Percentiles rank a stretch among this genome's conserved stretches.
phyloP scores from a whole-genome alignment of 2,329 filamentous ascomycete species.

The Aureobasidium vineae region DNA sequence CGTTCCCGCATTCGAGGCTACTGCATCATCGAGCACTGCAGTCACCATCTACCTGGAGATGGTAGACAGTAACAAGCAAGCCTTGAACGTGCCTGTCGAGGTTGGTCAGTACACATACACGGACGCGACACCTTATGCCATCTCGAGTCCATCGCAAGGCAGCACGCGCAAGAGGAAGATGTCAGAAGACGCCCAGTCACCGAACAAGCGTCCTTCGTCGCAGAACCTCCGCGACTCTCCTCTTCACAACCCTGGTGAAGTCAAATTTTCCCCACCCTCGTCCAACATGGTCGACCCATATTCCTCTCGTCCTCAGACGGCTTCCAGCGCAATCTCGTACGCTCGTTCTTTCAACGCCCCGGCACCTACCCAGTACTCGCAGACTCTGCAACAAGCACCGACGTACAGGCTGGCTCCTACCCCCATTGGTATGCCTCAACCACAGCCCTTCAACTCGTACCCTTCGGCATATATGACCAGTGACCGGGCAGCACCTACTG shows the following conservation, averaged over 20 bases:
- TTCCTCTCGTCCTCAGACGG: constrained; percentile 27
- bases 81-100: constrained; percentile 43
- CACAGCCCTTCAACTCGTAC: constrained; percentile 41
- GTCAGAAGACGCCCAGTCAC: constrained; percentile 44
- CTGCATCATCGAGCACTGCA: constrained; percentile 54
- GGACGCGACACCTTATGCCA: constrained; percentile 43
- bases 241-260: constrained; percentile 24
- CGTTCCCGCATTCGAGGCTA: constrained; percentile 64
- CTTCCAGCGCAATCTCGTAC: constrained; percentile 32
- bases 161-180: constrained; percentile 57
- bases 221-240: constrained; percentile 38
- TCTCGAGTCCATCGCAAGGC: constrained; percentile 40
- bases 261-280: constrained; percentile 28
- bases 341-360: constrained; percentile 42
- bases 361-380: constrained; percentile 35
- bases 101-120: constrained; percentile 64
- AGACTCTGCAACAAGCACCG: constrained; percentile 27
- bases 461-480: constrained; percentile 45
- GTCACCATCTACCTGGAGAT: constrained; percentile 61
- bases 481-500: constrained; percentile 40
- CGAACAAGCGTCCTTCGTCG: constrained; percentile 40
- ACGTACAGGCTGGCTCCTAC: constrained; percentile 25
- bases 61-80: constrained; percentile 50
- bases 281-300: constrained; percentile 27
- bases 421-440: constrained; percentile 26